These are phyloP conservation scores for Kalmusia sp. DNA, from an alignment of 2,329 filamentous ascomycete genomes.

Conservation along the genomic window DNA sequence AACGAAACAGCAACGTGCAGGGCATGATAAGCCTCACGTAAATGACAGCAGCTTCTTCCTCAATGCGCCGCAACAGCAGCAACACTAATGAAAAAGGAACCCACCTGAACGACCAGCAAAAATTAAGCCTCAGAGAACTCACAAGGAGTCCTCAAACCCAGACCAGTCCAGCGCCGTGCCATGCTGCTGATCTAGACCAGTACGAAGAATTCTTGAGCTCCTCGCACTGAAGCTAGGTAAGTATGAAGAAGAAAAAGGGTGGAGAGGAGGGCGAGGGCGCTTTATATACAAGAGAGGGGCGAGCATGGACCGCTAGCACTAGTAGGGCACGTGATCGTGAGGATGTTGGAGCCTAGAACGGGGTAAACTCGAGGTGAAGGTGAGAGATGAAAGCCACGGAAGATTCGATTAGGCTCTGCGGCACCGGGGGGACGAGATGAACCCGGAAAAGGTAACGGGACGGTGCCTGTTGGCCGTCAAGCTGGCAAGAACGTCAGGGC, in stretches of 20 bases:
- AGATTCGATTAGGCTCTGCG: too few relatives aligned
- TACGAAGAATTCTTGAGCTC: constrained; percentile 14
- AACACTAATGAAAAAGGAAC: constrained; percentile 17
- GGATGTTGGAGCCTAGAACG: too few relatives aligned
- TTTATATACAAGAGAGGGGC: constrained; percentile 1
- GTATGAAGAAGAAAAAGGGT: constrained; percentile 15
- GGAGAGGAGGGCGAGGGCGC: not conserved
- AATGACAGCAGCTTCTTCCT: constrained; percentile 17
- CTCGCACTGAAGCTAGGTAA: constrained; percentile 16
- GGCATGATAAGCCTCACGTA: too few relatives aligned
- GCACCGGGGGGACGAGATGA: too few relatives aligned
- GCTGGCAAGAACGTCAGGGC: too few relatives aligned
- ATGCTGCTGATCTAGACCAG: constrained; percentile 27
- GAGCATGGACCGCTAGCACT: not conserved
- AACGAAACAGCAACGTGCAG: not conserved
- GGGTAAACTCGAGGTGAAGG: too few relatives aligned
- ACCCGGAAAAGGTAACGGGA: too few relatives aligned
- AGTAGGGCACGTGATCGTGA: not conserved
- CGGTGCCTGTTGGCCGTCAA: too few relatives aligned
- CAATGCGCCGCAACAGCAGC: constrained; percentile 4
- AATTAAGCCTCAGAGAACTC: constrained; percentile 11
- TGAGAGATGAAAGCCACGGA: too few relatives aligned
- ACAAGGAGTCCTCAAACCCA: constrained; percentile 1
- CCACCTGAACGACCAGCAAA: constrained; percentile 11
- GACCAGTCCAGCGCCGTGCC: constrained; percentile 33